Conservation (phyloP, 345 rosid species). For the Lenwebbia sp. region DNA sequence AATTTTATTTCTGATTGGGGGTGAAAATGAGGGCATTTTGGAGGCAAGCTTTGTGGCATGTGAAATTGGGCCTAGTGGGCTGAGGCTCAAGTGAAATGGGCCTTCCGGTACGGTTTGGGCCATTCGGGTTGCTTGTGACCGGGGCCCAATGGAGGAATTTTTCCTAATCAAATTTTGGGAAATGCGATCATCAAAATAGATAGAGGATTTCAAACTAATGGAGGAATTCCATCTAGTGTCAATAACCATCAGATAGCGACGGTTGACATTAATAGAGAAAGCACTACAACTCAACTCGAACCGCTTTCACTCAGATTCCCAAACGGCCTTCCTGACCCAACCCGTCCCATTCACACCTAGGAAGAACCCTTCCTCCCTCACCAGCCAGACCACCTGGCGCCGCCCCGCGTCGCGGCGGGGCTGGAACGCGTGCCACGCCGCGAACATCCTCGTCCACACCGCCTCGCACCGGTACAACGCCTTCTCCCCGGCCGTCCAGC, state of each 20-base stretch:
- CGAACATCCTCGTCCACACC: neutral
- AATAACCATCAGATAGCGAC: neutral
- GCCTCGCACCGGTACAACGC: neutral
- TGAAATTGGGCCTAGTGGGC: neutral
- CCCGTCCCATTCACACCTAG: neutral
- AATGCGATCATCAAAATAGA: neutral
- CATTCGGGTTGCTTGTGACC: neutral
- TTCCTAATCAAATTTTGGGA: neutral
- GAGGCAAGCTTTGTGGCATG: neutral
- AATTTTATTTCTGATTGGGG: neutral
- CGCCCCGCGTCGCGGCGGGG: neutral
- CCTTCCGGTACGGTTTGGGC: fast-evolving
- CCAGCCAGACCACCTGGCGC: neutral
- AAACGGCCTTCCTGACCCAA: neutral
- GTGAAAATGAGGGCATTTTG: neutral
- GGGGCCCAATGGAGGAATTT: no score
- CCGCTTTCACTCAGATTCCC: neutral
- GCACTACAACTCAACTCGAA: neutral
- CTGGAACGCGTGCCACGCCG: neutral
- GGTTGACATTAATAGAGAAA: neutral
- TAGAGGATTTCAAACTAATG: neutral
- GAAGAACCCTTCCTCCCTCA: neutral
- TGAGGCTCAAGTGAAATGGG: neutral
- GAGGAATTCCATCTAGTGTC: neutral
- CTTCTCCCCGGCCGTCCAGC: neutral